Conservation (phyloP, 1,139 yeast genomes). For the Sugiyamaella novakii region DNA sequence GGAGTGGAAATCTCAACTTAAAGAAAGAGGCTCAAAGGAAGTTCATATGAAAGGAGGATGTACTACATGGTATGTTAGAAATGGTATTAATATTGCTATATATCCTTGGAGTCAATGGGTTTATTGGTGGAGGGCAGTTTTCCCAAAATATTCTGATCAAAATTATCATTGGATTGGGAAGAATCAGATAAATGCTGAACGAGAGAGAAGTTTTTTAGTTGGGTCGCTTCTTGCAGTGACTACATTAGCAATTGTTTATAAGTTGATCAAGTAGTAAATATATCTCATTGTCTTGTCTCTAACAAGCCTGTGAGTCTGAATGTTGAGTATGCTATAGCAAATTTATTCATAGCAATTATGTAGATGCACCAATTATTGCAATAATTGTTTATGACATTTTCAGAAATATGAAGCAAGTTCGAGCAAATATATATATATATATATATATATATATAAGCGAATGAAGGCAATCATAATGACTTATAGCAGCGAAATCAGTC, state of each 20-base stretch:
- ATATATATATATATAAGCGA: too few species aligned
- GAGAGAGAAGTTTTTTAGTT: not conserved
- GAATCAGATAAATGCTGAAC: not conserved
- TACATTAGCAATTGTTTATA: slow-evolving; percentile 1
- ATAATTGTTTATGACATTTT: too few species aligned
- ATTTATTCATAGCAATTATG: too few species aligned
- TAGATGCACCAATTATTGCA: too few species aligned
- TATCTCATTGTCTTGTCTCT: too few species aligned
- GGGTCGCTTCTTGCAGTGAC: not conserved
- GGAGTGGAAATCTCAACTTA: slow-evolving; percentile 16
- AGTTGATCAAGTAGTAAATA: too few species aligned
- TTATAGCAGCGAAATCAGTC: too few species aligned
- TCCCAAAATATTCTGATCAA: slow-evolving; percentile 14
- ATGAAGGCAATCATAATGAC: too few species aligned
- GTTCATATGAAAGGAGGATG: slow-evolving; percentile 17
- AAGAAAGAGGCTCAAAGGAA: slow-evolving; percentile 20
- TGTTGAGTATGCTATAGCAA: too few species aligned
- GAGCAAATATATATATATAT: too few species aligned
- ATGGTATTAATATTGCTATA: slow-evolving; percentile 25
- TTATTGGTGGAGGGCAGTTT: slow-evolving; percentile 16
- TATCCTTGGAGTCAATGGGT: slow-evolving; percentile 22
- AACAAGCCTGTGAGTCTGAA: too few species aligned
- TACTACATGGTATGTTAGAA: slow-evolving; percentile 22
- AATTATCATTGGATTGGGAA: slow-evolving; percentile 14
- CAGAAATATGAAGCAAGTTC: too few species aligned